phyloP scores from a whole-genome alignment of 257 asterid species.

The Capsicum chinense region DNA sequence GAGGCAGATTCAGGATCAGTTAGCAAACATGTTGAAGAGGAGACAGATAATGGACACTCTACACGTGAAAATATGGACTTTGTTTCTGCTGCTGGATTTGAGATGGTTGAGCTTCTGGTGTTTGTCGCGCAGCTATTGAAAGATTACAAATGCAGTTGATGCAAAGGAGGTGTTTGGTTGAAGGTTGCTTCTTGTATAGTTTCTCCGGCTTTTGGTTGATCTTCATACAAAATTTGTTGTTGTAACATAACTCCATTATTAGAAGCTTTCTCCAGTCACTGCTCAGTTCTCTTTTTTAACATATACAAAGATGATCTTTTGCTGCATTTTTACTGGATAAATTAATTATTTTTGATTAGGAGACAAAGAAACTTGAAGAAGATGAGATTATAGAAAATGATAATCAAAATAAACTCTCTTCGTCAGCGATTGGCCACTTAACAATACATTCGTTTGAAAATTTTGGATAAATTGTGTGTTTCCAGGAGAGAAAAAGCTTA shows the following conservation, averaged over 20 bases:
- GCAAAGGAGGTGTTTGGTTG: conserved; percentile 1
- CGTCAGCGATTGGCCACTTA: no score
- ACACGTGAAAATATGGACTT: conserved; percentile 58
- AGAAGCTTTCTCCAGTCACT: background rate
- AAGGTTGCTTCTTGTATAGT: conserved; percentile 2
- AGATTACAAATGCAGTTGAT: conserved; percentile 33
- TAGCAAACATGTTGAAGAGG: conserved; percentile 36
- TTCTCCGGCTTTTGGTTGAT: background rate
- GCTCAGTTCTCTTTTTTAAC: background rate
- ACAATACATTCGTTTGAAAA: no score
- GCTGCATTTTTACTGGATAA: background rate
- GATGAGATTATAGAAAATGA: no score
- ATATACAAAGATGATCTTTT: background rate
- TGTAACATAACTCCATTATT: background rate
- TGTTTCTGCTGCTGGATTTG: conserved; percentile 87
- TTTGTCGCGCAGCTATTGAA: conserved; percentile 67
- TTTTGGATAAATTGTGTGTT: no score
- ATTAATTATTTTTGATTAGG: no score
- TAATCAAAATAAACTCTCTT: no score
- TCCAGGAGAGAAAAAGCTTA: no score
- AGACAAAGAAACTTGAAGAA: no score
- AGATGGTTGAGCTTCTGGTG: conserved; percentile 90
- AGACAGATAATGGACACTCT: conserved; percentile 29
- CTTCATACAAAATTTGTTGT: background rate
- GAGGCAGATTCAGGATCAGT: conserved; percentile 43